A percentile compares a stretch with the other conserved stretches of the same genome.
Conservation (phyloP, 2,329 filamentous ascomycete genomes). For the Colletotrichum horii region DNA sequence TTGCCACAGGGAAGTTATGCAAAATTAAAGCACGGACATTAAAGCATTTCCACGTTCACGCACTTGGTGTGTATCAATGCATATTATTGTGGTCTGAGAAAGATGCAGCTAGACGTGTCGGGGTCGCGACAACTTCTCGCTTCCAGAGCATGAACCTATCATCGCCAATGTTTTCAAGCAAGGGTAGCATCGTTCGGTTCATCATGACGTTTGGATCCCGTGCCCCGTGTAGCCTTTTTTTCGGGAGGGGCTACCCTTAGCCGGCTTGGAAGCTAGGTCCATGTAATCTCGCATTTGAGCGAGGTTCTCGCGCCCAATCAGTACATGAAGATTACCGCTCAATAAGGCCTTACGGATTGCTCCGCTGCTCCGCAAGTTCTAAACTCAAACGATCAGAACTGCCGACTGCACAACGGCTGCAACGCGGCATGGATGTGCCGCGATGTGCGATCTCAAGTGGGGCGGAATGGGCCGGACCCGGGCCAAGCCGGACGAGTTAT, state of each 20-base stretch:
- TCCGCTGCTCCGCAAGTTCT: neutral
- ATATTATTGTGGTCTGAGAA: neutral
- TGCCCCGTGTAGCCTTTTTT: neutral
- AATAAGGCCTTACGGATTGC: neutral
- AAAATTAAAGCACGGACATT: neutral
- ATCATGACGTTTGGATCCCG: neutral
- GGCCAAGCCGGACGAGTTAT: neutral
- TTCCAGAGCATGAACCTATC: neutral
- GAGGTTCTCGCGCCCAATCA: neutral
- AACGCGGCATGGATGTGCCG: neutral
- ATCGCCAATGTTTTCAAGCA: neutral
- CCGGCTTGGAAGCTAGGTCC: neutral
- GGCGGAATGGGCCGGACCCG: neutral
- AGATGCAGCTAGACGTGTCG: neutral
- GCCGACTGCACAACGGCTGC: neutral
- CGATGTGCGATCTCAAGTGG: neutral
- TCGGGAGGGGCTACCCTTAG: neutral
- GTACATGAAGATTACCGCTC: neutral
- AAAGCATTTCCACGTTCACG: neutral
- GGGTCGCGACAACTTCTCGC: neutral
- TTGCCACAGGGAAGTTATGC: neutral
- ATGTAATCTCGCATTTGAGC: neutral
- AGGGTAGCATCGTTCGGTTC: neutral
- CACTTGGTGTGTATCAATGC: neutral
- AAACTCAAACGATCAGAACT: neutral